These are phyloP conservation scores for Isabelozyma gotoi DNA, from an alignment of 805 yeast genomes.

Conservation along the genomic window DNA sequence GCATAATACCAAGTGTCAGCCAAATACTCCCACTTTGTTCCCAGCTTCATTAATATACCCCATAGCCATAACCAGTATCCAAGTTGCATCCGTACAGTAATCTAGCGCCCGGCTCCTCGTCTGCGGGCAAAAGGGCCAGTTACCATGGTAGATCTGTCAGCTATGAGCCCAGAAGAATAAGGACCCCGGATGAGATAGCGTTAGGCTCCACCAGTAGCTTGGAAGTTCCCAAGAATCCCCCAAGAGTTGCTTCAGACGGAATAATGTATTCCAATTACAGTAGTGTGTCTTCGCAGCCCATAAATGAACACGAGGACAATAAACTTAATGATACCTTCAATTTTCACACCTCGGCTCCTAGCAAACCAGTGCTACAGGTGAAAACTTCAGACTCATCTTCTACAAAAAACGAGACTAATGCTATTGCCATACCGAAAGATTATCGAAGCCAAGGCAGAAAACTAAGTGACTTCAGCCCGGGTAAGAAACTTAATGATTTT, in stretches of 20 bases:
- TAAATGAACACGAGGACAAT: neutral
- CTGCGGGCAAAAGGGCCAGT: constrained; percentile 1
- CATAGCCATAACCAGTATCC: neutral
- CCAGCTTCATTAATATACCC: too few relatives aligned
- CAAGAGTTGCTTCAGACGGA: constrained; percentile 21
- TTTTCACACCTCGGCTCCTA: constrained; percentile 5
- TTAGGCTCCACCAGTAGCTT: neutral
- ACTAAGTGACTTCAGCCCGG: neutral
- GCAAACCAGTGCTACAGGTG: neutral
- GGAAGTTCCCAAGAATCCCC: constrained; percentile 5
- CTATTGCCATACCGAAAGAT: neutral
- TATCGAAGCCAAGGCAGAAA: neutral
- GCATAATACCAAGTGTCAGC: too few relatives aligned
- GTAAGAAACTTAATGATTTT: neutral
- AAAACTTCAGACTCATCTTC: neutral
- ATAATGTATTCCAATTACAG: constrained; percentile 10
- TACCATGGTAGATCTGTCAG: constrained; percentile 15
- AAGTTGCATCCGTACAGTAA: constrained; percentile 4
- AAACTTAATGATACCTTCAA: constrained; percentile 7
- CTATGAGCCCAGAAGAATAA: constrained; percentile 20
- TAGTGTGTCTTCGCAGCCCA: neutral
- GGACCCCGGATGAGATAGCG: constrained; percentile 4
- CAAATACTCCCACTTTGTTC: too few relatives aligned
- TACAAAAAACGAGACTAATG: neutral
- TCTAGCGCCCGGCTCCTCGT: constrained; percentile 1